These are phyloP conservation scores for Cenchrus purpureus DNA, from an alignment of 176 grass and related monocot species.

Conservation along the genomic window DNA sequence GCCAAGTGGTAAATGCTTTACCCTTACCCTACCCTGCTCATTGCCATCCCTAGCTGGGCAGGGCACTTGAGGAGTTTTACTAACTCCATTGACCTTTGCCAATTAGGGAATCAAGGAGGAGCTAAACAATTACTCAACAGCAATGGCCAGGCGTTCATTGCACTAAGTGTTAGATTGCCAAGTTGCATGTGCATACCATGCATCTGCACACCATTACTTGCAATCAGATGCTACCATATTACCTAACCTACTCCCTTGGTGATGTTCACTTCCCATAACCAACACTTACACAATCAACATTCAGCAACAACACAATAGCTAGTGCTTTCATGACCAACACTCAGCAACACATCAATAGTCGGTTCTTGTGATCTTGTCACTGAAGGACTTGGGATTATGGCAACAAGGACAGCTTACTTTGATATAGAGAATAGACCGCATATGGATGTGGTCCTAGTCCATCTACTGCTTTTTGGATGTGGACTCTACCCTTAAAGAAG, in stretches of 20 bases:
- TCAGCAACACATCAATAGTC: neutral
- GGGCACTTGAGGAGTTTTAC: too few relatives aligned
- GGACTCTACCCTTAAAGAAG: neutral
- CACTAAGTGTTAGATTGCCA: neutral
- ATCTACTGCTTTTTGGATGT: neutral
- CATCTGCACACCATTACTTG: neutral
- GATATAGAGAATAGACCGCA: slow-evolving; percentile 10
- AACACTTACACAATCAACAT: neutral
- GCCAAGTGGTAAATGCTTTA: too few relatives aligned
- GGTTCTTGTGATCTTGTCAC: neutral
- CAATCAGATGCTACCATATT: neutral
- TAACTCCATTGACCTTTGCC: too few relatives aligned
- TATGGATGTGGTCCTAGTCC: neutral
- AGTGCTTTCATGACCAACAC: neutral
- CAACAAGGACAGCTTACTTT: neutral
- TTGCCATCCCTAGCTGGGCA: too few relatives aligned
- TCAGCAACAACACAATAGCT: neutral
- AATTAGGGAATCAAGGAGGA: too few relatives aligned
- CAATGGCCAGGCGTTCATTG: neutral
- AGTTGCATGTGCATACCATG: neutral
- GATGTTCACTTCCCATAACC: neutral
- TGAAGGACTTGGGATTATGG: neutral
- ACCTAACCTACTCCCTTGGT: neutral
- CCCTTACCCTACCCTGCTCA: too few relatives aligned
- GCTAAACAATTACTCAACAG: too few relatives aligned